Evolutionary conservation across 768 basidiomycete genomes (phyloP).

Genomic region (Leccinum barrowsii): DNA sequence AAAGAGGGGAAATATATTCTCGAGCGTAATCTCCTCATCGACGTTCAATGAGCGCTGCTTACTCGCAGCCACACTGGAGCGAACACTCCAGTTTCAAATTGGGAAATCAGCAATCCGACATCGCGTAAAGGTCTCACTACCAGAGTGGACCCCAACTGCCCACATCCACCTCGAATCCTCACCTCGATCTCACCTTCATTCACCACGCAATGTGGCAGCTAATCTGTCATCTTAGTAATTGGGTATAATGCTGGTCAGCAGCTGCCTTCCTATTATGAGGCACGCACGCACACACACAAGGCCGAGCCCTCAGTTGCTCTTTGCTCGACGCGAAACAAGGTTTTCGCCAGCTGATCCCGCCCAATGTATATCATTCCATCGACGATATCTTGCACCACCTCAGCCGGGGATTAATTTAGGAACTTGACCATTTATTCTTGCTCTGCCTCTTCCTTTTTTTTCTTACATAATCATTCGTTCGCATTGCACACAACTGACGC

Average conservation of each 20-base stretch:
- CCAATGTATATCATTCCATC: constrained; percentile 20
- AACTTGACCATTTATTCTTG: constrained; percentile 8
- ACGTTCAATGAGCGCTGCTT: constrained; percentile 62
- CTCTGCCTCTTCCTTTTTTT: not conserved
- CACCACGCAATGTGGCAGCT: constrained; percentile 19
- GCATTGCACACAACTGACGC: constrained; percentile 17
- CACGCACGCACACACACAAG: constrained; percentile 1
- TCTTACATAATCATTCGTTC: constrained; percentile 10
- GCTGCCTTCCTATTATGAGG: constrained; percentile 5
- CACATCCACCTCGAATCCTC: constrained; percentile 11
- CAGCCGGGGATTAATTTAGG: constrained; percentile 19
- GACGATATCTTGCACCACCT: constrained; percentile 14
- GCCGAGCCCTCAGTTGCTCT: not conserved
- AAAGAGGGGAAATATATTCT: constrained; percentile 99
- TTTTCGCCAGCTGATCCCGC: constrained; percentile 8
- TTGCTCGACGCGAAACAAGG: constrained; percentile 10
- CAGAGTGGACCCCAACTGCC: constrained; percentile 14
- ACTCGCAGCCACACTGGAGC: constrained; percentile 7
- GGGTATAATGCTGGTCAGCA: constrained; percentile 18
- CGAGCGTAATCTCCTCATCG: constrained; percentile 85
- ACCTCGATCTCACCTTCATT: constrained; percentile 15
- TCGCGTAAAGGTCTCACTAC: constrained; percentile 12
- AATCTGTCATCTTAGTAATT: constrained; percentile 22
- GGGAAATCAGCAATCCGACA: constrained; percentile 9
- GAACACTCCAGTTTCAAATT: constrained; percentile 3